Evolutionary conservation across 2,329 filamentous ascomycete genomes (phyloP).

Genomic region (Coniochaeta prunicola): DNA sequence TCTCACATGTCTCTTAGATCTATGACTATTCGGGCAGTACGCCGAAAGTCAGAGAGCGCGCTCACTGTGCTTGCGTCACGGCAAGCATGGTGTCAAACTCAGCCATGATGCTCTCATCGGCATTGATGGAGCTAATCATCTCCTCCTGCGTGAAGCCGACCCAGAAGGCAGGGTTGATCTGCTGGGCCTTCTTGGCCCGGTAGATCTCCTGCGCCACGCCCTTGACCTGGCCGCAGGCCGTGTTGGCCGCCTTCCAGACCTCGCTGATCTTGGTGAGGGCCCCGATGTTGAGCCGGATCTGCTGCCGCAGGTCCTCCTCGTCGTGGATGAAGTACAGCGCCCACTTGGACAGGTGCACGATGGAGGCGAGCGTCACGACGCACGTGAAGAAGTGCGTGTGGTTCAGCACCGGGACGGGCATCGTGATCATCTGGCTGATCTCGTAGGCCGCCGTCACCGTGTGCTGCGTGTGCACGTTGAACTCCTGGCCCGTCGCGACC

Average conservation of each 20-base stretch:
- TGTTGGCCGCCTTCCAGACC: slow-evolving; percentile 66
- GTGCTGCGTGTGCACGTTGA: slow-evolving; percentile 68
- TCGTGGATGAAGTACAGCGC: slow-evolving; percentile 54
- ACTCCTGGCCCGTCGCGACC: slow-evolving; percentile 40
- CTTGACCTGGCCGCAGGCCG: slow-evolving; percentile 66
- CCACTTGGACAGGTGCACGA: slow-evolving; percentile 78
- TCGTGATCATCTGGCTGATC: slow-evolving; percentile 66
- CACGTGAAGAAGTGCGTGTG: slow-evolving; percentile 84
- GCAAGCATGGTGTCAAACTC: slow-evolving; percentile 40
- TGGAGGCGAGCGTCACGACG: slow-evolving; percentile 68
- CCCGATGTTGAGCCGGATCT: slow-evolving; percentile 71
- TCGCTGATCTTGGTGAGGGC: slow-evolving; percentile 61
- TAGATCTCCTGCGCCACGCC: slow-evolving; percentile 74
- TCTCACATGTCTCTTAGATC: neutral
- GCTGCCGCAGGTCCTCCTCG: slow-evolving; percentile 63
- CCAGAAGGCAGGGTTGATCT: slow-evolving; percentile 47
- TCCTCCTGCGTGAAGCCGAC: slow-evolving; percentile 46
- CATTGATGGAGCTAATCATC: slow-evolving; percentile 46
- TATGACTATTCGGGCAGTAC: neutral
- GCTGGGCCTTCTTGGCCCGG: slow-evolving; percentile 47
- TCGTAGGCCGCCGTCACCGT: slow-evolving; percentile 73
- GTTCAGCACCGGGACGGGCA: slow-evolving; percentile 62
- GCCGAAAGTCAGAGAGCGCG: neutral
- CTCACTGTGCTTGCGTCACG: slow-evolving; percentile 10
- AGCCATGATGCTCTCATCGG: slow-evolving; percentile 51